phyloP scores from a whole-genome alignment of 2,329 filamentous ascomycete genomes.

The Talaromyces sp. region DNA sequence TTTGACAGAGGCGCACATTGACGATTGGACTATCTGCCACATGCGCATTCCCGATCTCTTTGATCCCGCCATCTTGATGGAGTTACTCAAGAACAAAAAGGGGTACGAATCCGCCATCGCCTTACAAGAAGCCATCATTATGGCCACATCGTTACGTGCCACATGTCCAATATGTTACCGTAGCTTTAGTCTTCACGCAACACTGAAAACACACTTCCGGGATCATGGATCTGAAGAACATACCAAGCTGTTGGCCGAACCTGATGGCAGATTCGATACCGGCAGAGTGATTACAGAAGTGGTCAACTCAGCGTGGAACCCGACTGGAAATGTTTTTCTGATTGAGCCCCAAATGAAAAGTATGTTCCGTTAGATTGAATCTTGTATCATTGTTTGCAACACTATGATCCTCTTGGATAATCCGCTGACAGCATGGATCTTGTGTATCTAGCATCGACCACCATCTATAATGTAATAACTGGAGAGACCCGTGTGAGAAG shows the following conservation, averaged over 20 bases:
- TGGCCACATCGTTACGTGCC: slow-evolving; percentile 16
- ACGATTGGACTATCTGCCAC: slow-evolving; percentile 19
- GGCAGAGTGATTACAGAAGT: slow-evolving; percentile 15
- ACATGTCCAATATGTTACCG: slow-evolving; percentile 17
- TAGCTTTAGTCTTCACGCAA: slow-evolving; percentile 18
- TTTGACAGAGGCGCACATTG: slow-evolving; percentile 16
- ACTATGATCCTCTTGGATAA: neutral
- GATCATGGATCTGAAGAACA: slow-evolving; percentile 12
- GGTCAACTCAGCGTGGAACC: slow-evolving; percentile 11
- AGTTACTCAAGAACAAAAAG: slow-evolving; percentile 17
- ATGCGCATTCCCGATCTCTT: slow-evolving; percentile 18
- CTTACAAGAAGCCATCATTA: slow-evolving; percentile 16
- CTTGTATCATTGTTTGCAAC: too few species aligned
- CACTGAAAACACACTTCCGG: slow-evolving; percentile 15
- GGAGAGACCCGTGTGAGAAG: slow-evolving; percentile 13
- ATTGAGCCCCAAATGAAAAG: neutral
- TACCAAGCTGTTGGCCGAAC: slow-evolving; percentile 12
- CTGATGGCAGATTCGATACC: slow-evolving; percentile 17
- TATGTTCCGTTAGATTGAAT: too few species aligned
- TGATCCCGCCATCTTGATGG: slow-evolving; percentile 17
- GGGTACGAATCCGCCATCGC: slow-evolving; percentile 14
- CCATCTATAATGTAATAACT: slow-evolving; percentile 17
- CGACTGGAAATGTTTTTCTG: neutral
- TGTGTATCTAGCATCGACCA: neutral
- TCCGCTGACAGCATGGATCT: neutral